Percentiles rank a stretch among this genome's conserved stretches.
phyloP scores from a whole-genome alignment of 1,139 yeast genomes.

The Protomyces gravidus region DNA sequence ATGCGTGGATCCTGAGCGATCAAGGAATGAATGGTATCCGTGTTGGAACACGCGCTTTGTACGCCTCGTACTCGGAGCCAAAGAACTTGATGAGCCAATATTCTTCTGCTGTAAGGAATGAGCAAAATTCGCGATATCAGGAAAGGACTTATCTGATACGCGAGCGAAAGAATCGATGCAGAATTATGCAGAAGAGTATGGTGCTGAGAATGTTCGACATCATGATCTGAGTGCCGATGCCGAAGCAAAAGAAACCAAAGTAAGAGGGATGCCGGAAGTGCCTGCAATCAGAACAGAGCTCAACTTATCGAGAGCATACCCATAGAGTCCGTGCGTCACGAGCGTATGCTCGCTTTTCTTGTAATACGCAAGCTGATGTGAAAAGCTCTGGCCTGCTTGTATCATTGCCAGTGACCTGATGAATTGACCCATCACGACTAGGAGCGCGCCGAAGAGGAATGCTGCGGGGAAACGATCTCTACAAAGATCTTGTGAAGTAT shows the following conservation, averaged over 20 bases:
- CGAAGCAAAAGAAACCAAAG: constrained; percentile 91
- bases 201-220: constrained; percentile 60
- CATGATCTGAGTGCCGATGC: constrained; percentile 72
- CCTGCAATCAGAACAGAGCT: not conserved
- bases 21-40: constrained; percentile 59
- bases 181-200: constrained; percentile 47
- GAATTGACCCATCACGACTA: constrained; percentile 59
- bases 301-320: constrained; percentile 31
- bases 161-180: constrained; percentile 63
- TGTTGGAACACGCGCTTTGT: constrained; percentile 50
- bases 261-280: constrained; percentile 77
- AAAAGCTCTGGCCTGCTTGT: constrained; percentile 82
- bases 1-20: too few species aligned
- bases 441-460: constrained; percentile 47
- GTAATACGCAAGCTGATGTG: constrained; percentile 64
- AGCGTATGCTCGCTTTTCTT: constrained; percentile 56
- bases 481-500: not conserved
- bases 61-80: constrained; percentile 57
- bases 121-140: not conserved
- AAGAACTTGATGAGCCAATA: constrained; percentile 49
- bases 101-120: constrained; percentile 17
- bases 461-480: constrained; percentile 27
- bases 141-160: constrained; percentile 65
- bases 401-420: constrained; percentile 74
- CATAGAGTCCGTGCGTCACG: constrained; percentile 70